Evolutionary conservation across 331 rosid genomes (phyloP).

Genomic region (Ulmus americana): DNA sequence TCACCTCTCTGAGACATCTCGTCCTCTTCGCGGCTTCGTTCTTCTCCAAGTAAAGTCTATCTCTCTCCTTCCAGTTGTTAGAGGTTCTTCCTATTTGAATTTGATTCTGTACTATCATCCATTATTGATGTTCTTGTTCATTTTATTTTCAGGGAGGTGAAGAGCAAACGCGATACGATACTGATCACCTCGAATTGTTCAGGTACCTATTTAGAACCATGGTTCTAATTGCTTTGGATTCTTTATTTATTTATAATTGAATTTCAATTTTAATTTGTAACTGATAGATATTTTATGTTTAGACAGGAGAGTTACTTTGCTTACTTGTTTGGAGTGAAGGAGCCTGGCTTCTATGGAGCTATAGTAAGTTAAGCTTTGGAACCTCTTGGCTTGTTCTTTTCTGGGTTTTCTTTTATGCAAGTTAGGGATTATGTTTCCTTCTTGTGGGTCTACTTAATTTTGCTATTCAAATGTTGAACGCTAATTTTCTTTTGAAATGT

Average conservation of each 20-base stretch:
- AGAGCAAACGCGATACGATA: slow-evolving; percentile 71
- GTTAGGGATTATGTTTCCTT: neutral
- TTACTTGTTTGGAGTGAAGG: slow-evolving; percentile 75
- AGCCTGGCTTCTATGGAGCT: slow-evolving; percentile 87
- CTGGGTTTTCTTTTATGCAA: neutral
- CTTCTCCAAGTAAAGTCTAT: slow-evolving; percentile 52
- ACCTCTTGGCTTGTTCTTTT: neutral
- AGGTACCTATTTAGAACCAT: slow-evolving; percentile 29
- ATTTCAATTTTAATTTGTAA: neutral
- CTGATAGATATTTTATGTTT: neutral
- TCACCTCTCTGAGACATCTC: slow-evolving; percentile 43
- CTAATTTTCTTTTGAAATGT: neutral
- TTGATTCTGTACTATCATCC: neutral
- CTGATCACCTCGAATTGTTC: slow-evolving; percentile 85
- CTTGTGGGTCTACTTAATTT: neutral
- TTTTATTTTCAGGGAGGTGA: slow-evolving; percentile 58
- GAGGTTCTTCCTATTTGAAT: no score
- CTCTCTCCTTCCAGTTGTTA: neutral
- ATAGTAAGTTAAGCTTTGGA: slow-evolving; percentile 44
- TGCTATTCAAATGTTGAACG: neutral
- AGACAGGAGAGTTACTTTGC: slow-evolving; percentile 95
- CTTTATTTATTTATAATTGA: neutral
- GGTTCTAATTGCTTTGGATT: neutral
- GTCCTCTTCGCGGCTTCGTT: slow-evolving; percentile 62
- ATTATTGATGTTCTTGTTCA: neutral